phyloP scores from a whole-genome alignment of 2,329 filamentous ascomycete genomes.

The Dactylellina cionopaga region DNA sequence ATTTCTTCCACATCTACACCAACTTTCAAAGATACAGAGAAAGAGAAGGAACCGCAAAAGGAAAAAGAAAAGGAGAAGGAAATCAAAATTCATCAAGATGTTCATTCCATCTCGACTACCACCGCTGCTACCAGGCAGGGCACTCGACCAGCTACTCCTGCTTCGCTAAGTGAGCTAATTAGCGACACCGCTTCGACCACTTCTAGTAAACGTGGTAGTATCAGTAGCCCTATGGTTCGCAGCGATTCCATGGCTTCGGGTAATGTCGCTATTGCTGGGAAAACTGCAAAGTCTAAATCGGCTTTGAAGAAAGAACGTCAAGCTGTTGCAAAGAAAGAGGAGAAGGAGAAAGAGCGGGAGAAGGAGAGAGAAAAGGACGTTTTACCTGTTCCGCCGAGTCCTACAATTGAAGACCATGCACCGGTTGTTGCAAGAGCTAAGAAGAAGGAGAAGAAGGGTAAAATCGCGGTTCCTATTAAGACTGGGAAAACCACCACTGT shows the following conservation, averaged over 20 bases:
- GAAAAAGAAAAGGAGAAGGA: conserved; percentile 31
- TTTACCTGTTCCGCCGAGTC: conserved; percentile 66
- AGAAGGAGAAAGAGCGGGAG: conserved; percentile 61
- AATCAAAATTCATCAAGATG: conserved; percentile 8
- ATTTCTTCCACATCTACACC: conserved; percentile 40
- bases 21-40: conserved; percentile 12
- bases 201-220: conserved; percentile 50
- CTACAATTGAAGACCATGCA: conserved; percentile 67
- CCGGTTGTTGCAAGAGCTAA: conserved; percentile 84
- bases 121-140: conserved; percentile 23
- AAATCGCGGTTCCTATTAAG: conserved; percentile 45
- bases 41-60: conserved; percentile 31
- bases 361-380: conserved; percentile 68
- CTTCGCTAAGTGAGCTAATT: conserved; percentile 50
- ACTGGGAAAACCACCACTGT: conserved; percentile 20
- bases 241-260: conserved; percentile 46
- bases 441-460: conserved; percentile 75
- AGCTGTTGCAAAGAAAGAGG: conserved; percentile 64
- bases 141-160: conserved; percentile 48
- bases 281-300: conserved; percentile 57
- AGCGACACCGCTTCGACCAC: conserved; percentile 54
- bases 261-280: conserved; percentile 28
- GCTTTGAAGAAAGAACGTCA: conserved; percentile 70
- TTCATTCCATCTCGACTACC: background rate
- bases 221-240: conserved; percentile 50